Evolutionary conservation across 83 land plant species (phyloP), one percentile per base, ranked within the genome.

Genomic region (Isoetes engelmannii): DNA sequence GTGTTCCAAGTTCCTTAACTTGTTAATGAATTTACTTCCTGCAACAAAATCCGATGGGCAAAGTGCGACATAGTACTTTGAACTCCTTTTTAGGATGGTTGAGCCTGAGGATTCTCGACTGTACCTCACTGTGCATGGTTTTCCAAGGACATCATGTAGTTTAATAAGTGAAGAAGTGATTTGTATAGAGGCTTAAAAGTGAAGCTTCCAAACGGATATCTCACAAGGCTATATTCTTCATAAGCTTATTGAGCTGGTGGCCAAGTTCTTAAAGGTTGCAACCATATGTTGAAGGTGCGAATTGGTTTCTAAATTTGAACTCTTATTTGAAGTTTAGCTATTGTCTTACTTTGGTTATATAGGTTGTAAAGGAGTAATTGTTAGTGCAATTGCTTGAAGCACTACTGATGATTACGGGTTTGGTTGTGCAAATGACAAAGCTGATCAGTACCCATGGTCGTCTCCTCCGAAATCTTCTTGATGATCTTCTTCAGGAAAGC

Each of bases 201-300:
- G 83, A 67, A 88, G 93, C 69, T 83, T 89, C 15, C 92, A 82
- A 68, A 86, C 90, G 74, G 97, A 90, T 69, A 91, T 95, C 54
- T 95, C 99, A 45, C 99, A 95, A 64, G 99, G 99, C 28, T 95
- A 88, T 71, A 88, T 88, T 42, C 97, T 95, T 64, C 90, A 95
- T 73, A 95, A 95, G 57, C 84, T 95, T 21, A 86, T 95, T 57
- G 99, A 95, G 81, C 86, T 95, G 17, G 94, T 95, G 57, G 84
- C 84, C 56, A 95, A 91, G 74, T 91, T 95, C 71, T 79, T 95
- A 47, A 93, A 91, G 75, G 86, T 91, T 41, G 81, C 94, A 5
- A 95, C 84, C 72, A 86, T 95, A 19, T 82, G 99, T 55, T 64
- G 77, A 19, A 92, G 91, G 97, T 89, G 57, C 12, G 19, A 68